Conservation (phyloP, 2,329 filamentous ascomycete species). For the Oidium heveae region DNA sequence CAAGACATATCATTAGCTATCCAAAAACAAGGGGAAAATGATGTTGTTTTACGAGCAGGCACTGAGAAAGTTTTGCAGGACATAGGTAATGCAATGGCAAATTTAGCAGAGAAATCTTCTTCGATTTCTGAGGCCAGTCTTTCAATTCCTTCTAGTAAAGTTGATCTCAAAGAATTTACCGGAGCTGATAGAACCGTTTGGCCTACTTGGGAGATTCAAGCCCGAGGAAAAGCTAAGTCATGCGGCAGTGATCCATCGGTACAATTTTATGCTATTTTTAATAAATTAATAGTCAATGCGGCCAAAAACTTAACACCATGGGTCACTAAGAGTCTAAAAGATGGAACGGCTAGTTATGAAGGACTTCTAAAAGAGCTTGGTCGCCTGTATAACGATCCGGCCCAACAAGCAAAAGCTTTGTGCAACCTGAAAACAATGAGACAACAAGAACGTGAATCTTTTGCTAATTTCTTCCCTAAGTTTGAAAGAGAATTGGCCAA, state of each 20-base stretch:
- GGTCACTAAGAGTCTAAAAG: background rate
- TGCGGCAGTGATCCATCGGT: background rate
- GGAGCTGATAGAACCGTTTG: background rate
- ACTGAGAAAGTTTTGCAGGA: background rate
- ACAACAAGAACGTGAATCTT: background rate
- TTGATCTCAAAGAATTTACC: background rate
- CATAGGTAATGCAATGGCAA: background rate
- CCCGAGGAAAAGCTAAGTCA: background rate
- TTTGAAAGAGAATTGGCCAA: background rate
- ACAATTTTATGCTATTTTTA: background rate
- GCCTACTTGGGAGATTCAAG: background rate
- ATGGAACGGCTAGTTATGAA: background rate
- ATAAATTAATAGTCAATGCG: background rate
- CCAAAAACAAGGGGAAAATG: background rate
- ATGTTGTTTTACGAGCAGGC: background rate
- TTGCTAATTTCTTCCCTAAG: background rate
- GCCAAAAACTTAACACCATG: background rate
- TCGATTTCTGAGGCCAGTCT: background rate
- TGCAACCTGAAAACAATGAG: background rate
- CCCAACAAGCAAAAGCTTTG: background rate
- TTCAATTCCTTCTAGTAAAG: background rate
- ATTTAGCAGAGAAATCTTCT: background rate
- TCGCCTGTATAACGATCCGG: background rate
- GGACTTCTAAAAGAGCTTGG: background rate
- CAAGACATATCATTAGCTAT: background rate